Percentiles rank a stretch among this genome's conserved stretches.
Conservation (phyloP, 352 stramenopile genomes). For the Pythium biforme region DNA sequence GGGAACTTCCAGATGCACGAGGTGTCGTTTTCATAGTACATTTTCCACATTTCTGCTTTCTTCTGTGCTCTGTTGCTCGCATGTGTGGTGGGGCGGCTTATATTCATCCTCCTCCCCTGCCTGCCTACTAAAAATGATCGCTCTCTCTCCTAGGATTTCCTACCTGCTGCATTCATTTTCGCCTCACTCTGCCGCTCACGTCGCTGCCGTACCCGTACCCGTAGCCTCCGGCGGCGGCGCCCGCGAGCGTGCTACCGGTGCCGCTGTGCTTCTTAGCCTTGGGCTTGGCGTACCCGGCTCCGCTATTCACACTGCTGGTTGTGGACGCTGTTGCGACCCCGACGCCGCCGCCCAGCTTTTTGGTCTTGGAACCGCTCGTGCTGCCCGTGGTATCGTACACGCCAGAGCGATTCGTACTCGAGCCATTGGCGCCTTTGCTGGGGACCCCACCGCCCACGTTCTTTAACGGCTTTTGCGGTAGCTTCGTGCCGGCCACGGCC, state of each 20-base stretch:
- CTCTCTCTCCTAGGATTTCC: background rate
- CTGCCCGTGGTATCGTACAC: constrained; percentile 10
- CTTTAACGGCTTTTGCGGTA: constrained; percentile 15
- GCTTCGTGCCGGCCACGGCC: background rate
- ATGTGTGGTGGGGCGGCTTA: constrained; percentile 2
- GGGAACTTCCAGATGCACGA: background rate
- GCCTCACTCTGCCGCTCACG: constrained; percentile 15
- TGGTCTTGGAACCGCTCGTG: constrained; percentile 4
- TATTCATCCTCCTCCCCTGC: constrained; percentile 2
- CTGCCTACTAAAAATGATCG: constrained; percentile 1
- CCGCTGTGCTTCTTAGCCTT: constrained; percentile 22
- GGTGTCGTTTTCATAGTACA: constrained; percentile 14
- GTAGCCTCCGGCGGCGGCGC: constrained; percentile 6
- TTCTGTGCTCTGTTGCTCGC: background rate
- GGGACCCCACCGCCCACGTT: background rate
- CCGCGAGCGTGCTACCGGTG: constrained; percentile 6
- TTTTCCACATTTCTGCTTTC: constrained; percentile 1
- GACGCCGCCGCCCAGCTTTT: constrained; percentile 1
- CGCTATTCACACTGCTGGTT: background rate
- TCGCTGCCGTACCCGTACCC: constrained; percentile 17
- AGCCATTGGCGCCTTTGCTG: constrained; percentile 12
- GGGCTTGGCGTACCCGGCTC: constrained; percentile 1
- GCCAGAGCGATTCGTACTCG: constrained; percentile 23
- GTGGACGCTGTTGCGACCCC: background rate
- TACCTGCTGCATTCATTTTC: constrained; percentile 21